Conservation (phyloP, 768 basidiomycete genomes). For the Lactarius sp. region DNA sequence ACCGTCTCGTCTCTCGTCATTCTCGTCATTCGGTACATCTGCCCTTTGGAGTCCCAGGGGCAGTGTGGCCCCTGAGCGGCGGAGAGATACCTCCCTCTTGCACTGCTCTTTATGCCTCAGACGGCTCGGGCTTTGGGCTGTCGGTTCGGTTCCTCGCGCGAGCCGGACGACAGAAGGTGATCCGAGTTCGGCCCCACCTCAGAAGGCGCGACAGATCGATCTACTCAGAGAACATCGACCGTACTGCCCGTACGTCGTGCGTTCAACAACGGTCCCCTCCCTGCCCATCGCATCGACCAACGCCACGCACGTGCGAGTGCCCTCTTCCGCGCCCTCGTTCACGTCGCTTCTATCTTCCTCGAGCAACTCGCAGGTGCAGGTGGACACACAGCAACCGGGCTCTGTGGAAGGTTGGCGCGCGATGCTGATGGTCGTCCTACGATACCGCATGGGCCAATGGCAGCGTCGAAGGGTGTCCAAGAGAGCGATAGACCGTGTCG, state of each 20-base stretch:
- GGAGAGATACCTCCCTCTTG: constrained; percentile 25
- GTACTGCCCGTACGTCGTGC: constrained; percentile 79
- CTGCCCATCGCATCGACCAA: constrained; percentile 34
- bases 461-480: constrained; percentile 37
- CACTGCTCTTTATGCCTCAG: constrained; percentile 25
- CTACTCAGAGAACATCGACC: constrained; percentile 77
- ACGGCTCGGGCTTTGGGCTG: constrained; percentile 24
- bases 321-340: constrained; percentile 29
- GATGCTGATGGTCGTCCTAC: constrained; percentile 58
- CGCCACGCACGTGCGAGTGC: constrained; percentile 10
- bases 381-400: constrained; percentile 30
- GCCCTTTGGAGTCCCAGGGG: constrained; percentile 20
- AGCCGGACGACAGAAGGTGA: constrained; percentile 13
- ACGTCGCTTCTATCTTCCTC: constrained; percentile 27
- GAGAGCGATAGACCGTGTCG: constrained; percentile 1
- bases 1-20: constrained; percentile 18
- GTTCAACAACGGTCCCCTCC: constrained; percentile 60
- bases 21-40: constrained; percentile 5
- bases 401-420: constrained; percentile 77
- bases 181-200: constrained; percentile 24
- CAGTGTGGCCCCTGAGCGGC: constrained; percentile 26
- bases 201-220: constrained; percentile 52
- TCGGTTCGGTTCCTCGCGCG: constrained; percentile 16
- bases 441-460: constrained; percentile 60
- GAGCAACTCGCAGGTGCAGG: constrained; percentile 33